Base-by-base conservation (phyloP, 1,139 yeast genomes). In the Tardiomyces digboiensis region DNA sequence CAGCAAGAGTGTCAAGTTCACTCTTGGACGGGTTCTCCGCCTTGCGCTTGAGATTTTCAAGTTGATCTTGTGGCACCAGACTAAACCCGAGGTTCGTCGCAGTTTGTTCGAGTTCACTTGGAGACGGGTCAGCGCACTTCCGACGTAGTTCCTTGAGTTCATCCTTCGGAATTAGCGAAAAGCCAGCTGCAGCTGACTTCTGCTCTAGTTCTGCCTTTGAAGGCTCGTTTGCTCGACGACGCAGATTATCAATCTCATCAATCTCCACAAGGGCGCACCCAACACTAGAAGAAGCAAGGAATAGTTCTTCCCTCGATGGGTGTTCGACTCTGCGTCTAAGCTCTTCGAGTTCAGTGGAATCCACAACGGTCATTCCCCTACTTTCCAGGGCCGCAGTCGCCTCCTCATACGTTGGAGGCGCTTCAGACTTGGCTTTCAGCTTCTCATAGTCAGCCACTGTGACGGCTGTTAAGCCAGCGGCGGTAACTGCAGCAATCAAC, bases 121-220 rank as follows among this genome's bases (percentile, higher is more conserved):
- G 3, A 6, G 37, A 5, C 19, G 37, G 37, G 19, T 16, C 19
- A 12, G 19, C 13, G 19, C 19, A 19, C 37, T 3, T 20, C 42
- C 19, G 20, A 13, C 33, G 33, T 19, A 41, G 18, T 23, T 10
- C 19, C 23, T 13, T 22, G 26, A 37, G 26, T 66, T 39, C 61
- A 53, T 29, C 63, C 67, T n/a, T 57, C 49, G 61, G 64, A 3
- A 33, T 13, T 6, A 33, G 4, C 4, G 19, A 19, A 14, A 16
- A n/a, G 37, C 12, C 19, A 5, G 3, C 2, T 8, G 19, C 18
- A 10, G 4, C 8, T 8, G 37, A 19, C 5, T 8, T 13, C 37
- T 16, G 19, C 6, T 16, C 19, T 8, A 33, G 19, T n/a, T 33
- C 37, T 3, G 4, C 49, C 38, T 51, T 46, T 16, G 40, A 38